Base-by-base conservation (phyloP, 2,329 filamentous ascomycete genomes). In the Aspergillus sp. region DNA sequence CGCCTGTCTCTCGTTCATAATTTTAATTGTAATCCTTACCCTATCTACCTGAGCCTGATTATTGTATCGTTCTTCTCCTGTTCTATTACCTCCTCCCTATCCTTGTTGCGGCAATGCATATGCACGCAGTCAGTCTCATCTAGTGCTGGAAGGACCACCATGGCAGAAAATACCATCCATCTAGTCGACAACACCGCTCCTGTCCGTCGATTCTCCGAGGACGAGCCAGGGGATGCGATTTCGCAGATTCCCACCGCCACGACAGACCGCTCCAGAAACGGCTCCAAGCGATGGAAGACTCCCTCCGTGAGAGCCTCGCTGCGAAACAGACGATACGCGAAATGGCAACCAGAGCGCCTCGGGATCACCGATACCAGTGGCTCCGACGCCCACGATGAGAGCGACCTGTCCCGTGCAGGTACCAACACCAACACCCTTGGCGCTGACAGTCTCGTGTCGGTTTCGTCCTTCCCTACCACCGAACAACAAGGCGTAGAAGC, bases 311-410 rank as follows among this genome's bases (percentile, higher is more conserved):
- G 70, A 43, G 67, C 70, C 16, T 69, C 71, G 44, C 64, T 74
- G 14, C 60, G 65, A 8, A 71, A 68, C 50, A 63, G 76, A 33
- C 78, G 76, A 63, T 79, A 78, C 51, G 72, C 73, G 16, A 78
- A 77, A 65, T 79, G 72, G 69, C 74, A 78, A 75, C 66, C 85
- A 69, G 65, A 85, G 65, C 66, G 81, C 75, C 79, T 84, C 51
- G 81, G 80, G 55, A 78, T 68, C 7, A 47, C 63, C 3, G 60
- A 66, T 10, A 51, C 57, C 22, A 56, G 54, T 3, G 49, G 52
- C 24, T 45, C 51, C 10, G 48, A 50, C 17, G 40, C 13, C 7
- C 16, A 17, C 17, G 40, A 42, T 17, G 40, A 42, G 22, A 13
- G 40, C 19, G 53, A 56, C 17, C 30, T 53, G 33, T 48, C 51